Conservation (phyloP, 352 stramenopile genomes). For the Pythium pyrilobum region DNA sequence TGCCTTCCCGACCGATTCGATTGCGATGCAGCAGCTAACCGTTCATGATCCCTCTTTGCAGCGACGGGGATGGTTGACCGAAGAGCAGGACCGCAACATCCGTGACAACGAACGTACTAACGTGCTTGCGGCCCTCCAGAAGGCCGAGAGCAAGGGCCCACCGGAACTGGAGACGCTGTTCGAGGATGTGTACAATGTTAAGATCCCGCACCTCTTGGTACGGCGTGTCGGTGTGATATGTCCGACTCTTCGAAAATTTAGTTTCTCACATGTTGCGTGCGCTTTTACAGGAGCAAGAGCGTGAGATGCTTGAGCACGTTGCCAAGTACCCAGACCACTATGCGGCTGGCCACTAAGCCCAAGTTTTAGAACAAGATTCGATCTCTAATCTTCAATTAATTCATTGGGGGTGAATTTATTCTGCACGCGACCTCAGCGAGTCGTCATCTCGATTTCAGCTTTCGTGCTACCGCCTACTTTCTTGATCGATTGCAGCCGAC, state of each 20-base stretch:
- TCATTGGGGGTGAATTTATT: too few relatives aligned
- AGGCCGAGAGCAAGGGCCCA: conserved; percentile 88
- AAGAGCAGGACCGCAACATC: conserved; percentile 78
- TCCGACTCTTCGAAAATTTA: neutral
- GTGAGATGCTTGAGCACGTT: conserved; percentile 87
- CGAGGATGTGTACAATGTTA: conserved; percentile 96
- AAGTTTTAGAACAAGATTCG: conserved; percentile 2
- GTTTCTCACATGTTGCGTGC: neutral
- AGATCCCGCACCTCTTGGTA: conserved; percentile 89
- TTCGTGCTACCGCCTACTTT: neutral
- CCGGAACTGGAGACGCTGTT: conserved; percentile 94
- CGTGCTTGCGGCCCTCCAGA: conserved; percentile 77
- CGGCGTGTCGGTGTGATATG: conserved; percentile 3
- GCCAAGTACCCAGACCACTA: conserved; percentile 94
- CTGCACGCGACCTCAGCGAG: conserved; percentile 8
- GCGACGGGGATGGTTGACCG: conserved; percentile 85
- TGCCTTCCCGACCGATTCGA: too few relatives aligned
- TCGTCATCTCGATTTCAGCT: conserved; percentile 16
- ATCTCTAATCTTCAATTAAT: neutral
- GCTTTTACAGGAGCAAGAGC: conserved; percentile 84
- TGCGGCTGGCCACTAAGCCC: conserved; percentile 31
- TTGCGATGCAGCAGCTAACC: too few relatives aligned
- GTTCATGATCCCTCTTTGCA: conserved; percentile 14
- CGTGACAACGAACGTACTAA: conserved; percentile 91
- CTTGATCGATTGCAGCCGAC: conserved; percentile 23